These are phyloP conservation scores for Moringa oleifera DNA, from an alignment of 345 rosid species.

Conservation along the genomic window DNA sequence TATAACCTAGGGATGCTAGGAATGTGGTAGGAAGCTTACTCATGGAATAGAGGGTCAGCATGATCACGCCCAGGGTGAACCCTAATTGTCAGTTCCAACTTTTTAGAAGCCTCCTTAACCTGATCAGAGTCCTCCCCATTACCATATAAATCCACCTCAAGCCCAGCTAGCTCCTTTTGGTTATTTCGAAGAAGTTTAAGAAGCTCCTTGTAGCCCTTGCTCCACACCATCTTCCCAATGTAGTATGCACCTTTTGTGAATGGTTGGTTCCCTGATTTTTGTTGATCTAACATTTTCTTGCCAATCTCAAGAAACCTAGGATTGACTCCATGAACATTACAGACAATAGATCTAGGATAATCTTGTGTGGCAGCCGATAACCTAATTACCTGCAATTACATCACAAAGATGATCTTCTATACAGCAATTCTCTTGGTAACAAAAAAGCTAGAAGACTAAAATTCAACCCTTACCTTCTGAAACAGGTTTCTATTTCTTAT, in stretches of 20 bases:
- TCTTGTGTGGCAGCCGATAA: slow-evolving; percentile 95
- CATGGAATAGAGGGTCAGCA: slow-evolving; percentile 76
- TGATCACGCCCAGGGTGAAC: slow-evolving; percentile 86
- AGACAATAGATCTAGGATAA: slow-evolving; percentile 65
- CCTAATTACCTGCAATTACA: slow-evolving; percentile 67
- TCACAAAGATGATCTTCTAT: background rate
- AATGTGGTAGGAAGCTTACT: slow-evolving; percentile 45
- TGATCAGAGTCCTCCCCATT: slow-evolving; percentile 82
- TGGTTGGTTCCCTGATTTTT: slow-evolving; percentile 38
- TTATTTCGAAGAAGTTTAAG: slow-evolving; percentile 61
- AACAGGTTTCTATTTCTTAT: background rate
- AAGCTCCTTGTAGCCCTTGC: slow-evolving; percentile 91
- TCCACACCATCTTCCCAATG: slow-evolving; percentile 98
- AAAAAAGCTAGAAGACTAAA: background rate
- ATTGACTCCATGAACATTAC: slow-evolving; percentile 96
- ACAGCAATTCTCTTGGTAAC: background rate
- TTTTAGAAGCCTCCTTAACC: slow-evolving; percentile 57
- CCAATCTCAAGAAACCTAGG: slow-evolving; percentile 92
- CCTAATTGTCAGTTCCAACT: slow-evolving; percentile 49
- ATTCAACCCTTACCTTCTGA: too few relatives aligned
- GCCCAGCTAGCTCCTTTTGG: slow-evolving; percentile 61
- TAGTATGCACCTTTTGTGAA: slow-evolving; percentile 81
- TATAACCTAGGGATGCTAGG: background rate
- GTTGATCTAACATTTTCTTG: slow-evolving; percentile 50
- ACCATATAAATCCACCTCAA: slow-evolving; percentile 83